phyloP scores from a whole-genome alignment of 2,329 filamentous ascomycete genomes.

The Cordyceps cicadae region DNA sequence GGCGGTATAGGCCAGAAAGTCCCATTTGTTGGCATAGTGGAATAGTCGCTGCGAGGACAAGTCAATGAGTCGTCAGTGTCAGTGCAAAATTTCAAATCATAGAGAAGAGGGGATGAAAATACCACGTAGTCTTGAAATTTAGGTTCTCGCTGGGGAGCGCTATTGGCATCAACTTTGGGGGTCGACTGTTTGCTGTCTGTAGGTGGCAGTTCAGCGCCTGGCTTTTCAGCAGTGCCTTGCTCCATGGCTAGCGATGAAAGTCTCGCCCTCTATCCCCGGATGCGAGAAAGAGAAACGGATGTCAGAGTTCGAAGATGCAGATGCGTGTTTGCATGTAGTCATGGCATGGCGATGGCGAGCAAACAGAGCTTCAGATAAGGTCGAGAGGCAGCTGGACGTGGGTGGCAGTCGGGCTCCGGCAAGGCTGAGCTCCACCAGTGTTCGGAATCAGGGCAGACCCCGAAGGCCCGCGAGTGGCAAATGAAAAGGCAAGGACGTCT shows the following conservation, averaged over 20 bases:
- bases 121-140: conserved; percentile 33
- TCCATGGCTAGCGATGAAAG: neutral
- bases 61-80: too few species aligned
- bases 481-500: too few species aligned
- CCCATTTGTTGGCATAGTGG: conserved; percentile 47
- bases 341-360: too few species aligned
- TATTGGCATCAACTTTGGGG: neutral
- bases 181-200: neutral
- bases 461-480: neutral
- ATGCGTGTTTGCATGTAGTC: too few species aligned
- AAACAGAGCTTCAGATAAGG: too few species aligned
- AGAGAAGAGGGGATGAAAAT: neutral
- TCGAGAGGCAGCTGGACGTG: conserved; percentile 34
- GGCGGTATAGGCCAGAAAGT: conserved; percentile 37
- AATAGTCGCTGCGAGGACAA: conserved; percentile 36
- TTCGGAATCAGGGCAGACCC: neutral
- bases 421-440: conserved; percentile 64
- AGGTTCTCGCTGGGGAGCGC: conserved; percentile 32
- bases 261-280: neutral
- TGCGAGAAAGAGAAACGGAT: neutral
- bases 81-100: neutral
- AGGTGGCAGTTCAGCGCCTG: neutral
- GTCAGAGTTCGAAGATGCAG: conserved; percentile 44
- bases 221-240: neutral
- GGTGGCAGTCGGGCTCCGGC: conserved; percentile 65